Evolutionary conservation across 768 basidiomycete species (phyloP), one percentile per base, ranked within the genome.

Genomic region (Tulasnella sp.): DNA sequence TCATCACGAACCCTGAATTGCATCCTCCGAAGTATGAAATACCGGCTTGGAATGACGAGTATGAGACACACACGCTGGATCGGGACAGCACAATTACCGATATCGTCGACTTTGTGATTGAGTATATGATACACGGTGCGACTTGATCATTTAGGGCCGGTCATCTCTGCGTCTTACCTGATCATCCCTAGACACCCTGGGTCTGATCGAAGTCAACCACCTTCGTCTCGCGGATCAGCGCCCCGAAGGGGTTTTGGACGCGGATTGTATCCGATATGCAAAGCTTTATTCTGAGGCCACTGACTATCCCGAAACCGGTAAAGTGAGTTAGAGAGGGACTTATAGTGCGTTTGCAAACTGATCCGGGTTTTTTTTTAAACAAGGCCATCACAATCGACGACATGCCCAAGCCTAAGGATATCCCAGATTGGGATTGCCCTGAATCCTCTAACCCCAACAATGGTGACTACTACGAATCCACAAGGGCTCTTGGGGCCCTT

Each of bases 161-260:
- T 31, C 73, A 41, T 18, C 41, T 44, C n/a, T n/a, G n/a, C n/a
- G n/a, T 40, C n/a, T 44, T 40, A 16, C 18, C 20, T 12, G 9
- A 9, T n/a, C 14, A 28, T 28, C 8, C 50, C 31, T 72, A 76
- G 84, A 83, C 60, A 31, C 73, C 14, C n/a, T 83, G 11, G 82
- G 83, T 1, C 75, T 83, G 5, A 80, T 84, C 28, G 81, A 81
- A 3, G 80, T 78, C 0, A 74, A 82, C 20, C 83, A 83, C 46
- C 81, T 83, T 1, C 75, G 54, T 14, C 77, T 83, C 48, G 84
- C 84, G n/a, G 84, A 84, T 75, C 78, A 75, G 24, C 58, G 80
- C 44, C 48, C 80, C 1, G 41, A 82, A 11, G 83, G 83, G 9
- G 81, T 83, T 20, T 72, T 50, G 58, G 75, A 81, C 34, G 44